A percentile compares a stretch with the other conserved stretches of the same genome.
phyloP scores from a whole-genome alignment of 345 rosid species.

The Rhodomyrtus tomentosa region DNA sequence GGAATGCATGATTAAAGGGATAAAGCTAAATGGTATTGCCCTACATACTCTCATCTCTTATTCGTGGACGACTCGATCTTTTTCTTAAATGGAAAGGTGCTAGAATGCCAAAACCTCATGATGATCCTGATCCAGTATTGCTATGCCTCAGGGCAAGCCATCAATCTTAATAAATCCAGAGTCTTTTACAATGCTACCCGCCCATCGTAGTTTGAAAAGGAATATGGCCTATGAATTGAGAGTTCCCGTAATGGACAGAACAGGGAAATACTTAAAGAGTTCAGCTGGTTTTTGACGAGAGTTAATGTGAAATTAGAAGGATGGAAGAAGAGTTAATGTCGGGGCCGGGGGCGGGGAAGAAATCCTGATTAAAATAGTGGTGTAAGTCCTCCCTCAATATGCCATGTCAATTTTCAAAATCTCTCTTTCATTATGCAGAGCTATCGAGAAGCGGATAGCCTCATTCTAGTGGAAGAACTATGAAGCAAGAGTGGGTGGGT shows the following conservation, averaged over 20 bases:
- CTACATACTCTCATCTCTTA: neutral
- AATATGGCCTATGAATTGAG: neutral
- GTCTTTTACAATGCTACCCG: conserved; percentile 38
- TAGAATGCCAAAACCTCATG: neutral
- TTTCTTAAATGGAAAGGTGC: too few relatives aligned
- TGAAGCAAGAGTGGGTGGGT: rapidly evolving
- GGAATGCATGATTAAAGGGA: neutral
- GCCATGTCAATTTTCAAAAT: too few relatives aligned
- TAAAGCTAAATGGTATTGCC: neutral
- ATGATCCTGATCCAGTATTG: conserved; percentile 88
- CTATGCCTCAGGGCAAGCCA: conserved; percentile 49
- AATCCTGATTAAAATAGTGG: neutral
- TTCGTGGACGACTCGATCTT: neutral
- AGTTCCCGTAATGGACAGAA: neutral
- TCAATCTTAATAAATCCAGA: conserved; percentile 46
- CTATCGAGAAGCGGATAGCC: too few relatives aligned
- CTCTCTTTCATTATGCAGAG: too few relatives aligned
- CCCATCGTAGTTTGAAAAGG: neutral
- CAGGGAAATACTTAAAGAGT: neutral
- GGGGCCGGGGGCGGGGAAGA: neutral
- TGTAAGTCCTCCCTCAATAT: neutral
- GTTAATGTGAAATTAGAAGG: neutral
- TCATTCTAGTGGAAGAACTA: too few relatives aligned
- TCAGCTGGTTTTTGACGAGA: too few relatives aligned
- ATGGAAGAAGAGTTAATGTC: neutral